phyloP scores from a whole-genome alignment of 2,329 filamentous ascomycete species.

The Pseudodiploospora longispora region DNA sequence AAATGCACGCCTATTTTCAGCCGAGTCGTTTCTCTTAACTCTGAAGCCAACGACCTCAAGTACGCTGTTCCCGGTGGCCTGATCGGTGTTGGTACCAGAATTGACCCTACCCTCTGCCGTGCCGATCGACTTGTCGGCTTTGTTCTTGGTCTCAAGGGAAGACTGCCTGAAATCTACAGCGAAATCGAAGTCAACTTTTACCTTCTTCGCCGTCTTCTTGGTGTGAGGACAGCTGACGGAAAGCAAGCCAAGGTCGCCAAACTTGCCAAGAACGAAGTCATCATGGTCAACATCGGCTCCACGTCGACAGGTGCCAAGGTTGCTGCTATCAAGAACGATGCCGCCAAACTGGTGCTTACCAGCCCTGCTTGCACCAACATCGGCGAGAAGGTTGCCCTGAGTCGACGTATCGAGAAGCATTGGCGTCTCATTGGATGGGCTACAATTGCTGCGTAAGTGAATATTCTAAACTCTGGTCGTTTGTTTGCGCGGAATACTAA shows the following conservation, averaged over 20 bases:
- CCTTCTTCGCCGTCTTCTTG: slow-evolving; percentile 83
- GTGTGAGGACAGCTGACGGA: slow-evolving; percentile 95
- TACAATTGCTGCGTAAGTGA: slow-evolving; percentile 61
- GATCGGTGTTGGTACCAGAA: slow-evolving; percentile 95
- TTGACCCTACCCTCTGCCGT: slow-evolving; percentile 96
- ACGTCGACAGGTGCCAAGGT: slow-evolving; percentile 98
- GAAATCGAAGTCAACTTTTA: slow-evolving; percentile 99
- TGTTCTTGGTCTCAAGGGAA: slow-evolving; percentile 89
- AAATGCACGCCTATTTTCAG: slow-evolving; percentile 97
- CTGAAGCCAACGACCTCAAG: slow-evolving; percentile 96
- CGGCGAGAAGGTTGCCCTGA: slow-evolving; percentile 95
- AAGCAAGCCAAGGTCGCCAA: slow-evolving; percentile 99
- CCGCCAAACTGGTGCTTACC: slow-evolving; percentile 87
- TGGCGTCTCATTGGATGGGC: slow-evolving; percentile 94
- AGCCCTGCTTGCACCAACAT: slow-evolving; percentile 94
- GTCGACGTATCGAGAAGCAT: slow-evolving; percentile 96
- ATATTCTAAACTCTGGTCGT: not conserved
- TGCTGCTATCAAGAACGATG: slow-evolving; percentile 93
- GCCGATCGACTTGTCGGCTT: slow-evolving; percentile 98
- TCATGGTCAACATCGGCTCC: slow-evolving; percentile 99
- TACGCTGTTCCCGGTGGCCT: slow-evolving; percentile 96
- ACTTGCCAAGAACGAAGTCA: slow-evolving; percentile 94
- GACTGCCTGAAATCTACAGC: slow-evolving; percentile 92
- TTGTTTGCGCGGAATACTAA: not conserved
- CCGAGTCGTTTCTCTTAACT: slow-evolving; percentile 88